These are phyloP conservation scores for Jatropha curcas DNA, from an alignment of 345 rosid species.

Conservation along the genomic window DNA sequence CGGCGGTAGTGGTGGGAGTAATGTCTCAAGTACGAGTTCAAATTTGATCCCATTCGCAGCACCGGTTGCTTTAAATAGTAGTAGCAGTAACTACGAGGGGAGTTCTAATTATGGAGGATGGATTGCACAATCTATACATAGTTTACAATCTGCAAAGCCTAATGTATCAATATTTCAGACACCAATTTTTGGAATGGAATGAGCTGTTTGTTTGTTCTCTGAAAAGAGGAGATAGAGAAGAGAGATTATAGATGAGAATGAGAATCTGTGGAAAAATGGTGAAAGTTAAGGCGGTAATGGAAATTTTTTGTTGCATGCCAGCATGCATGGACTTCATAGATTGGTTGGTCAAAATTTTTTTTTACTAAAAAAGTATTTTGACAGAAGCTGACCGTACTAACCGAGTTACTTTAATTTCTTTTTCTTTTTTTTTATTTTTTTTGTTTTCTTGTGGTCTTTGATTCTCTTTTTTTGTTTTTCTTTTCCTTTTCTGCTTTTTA, in stretches of 20 bases:
- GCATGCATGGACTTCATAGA: conserved; percentile 21
- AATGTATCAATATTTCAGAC: conserved; percentile 72
- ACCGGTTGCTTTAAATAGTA: conserved; percentile 32
- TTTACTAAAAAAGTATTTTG: conserved; percentile 29
- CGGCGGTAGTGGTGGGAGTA: neutral
- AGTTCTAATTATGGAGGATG: conserved; percentile 42
- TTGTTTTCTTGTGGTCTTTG: neutral
- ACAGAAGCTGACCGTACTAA: conserved; percentile 37
- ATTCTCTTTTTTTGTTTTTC: conserved; percentile 4
- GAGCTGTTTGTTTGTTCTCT: too few species aligned
- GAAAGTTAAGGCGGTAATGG: conserved; percentile 2
- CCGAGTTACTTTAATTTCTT: conserved; percentile 17
- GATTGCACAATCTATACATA: conserved; percentile 48
- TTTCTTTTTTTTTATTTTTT: neutral
- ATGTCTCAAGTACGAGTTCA: conserved; percentile 25
- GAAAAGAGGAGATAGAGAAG: neutral
- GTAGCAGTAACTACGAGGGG: conserved; percentile 35
- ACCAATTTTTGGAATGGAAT: conserved; percentile 88
- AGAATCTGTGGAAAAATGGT: conserved; percentile 31
- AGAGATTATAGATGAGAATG: conserved; percentile 19
- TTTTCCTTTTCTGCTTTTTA: neutral
- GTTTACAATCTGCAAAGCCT: conserved; percentile 64
- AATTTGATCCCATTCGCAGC: conserved; percentile 47
- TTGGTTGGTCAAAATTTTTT: conserved; percentile 31
- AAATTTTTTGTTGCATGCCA: too few species aligned